Base-by-base conservation (phyloP, 2,329 filamentous ascomycete genomes). In the Fonsecaea multimorphosa region DNA sequence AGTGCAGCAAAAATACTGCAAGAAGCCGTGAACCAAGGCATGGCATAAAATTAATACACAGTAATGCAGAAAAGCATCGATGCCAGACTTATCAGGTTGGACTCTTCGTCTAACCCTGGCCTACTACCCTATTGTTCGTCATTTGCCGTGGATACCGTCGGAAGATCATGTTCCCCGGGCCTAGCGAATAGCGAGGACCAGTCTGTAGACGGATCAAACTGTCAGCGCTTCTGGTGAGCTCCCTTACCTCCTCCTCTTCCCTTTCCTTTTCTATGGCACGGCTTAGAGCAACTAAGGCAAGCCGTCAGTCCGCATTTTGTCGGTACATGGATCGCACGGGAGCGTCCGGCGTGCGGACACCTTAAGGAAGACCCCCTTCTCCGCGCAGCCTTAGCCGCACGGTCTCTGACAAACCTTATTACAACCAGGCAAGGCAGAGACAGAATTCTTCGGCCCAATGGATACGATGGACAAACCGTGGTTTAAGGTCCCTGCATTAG, bases 1-100 rank as follows among this genome's bases (percentile, higher is more conserved):
- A 68, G 77, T 49, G 78, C 78, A 9, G 79, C 79, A 29, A 58
- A 65, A 38, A 52, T 65, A 8, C 44, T 65, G 19, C 62, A 58
- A 22, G 61, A 40, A 34, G 51, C 58, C 31, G 34, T 61, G 49
- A 49, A 61, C 51, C 49, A 54, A 32, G 58, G 32, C 14, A 40
- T 29, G 58, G 31, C 22, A 34, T 60, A 14, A 36, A 56, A 19
- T 8, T 9, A 32, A 29, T 8, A 27, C 32, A 27, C 32, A 52
- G 58, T 60, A 38, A 52, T 14, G 46, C 29, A 38, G 19, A 14
- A 49, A 36, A 53, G 22, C 31, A 32, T 12, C 31, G 12, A 19
- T 60, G 11, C 36, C 11, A 19, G 31, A 31, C 1, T n/a, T 56
- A 11, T 56, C 16, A 1, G 7, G 16, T 38, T 14, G 32, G 19